Evolutionary conservation across 257 asterid species (phyloP).

Genomic region (Asclepias syriaca): DNA sequence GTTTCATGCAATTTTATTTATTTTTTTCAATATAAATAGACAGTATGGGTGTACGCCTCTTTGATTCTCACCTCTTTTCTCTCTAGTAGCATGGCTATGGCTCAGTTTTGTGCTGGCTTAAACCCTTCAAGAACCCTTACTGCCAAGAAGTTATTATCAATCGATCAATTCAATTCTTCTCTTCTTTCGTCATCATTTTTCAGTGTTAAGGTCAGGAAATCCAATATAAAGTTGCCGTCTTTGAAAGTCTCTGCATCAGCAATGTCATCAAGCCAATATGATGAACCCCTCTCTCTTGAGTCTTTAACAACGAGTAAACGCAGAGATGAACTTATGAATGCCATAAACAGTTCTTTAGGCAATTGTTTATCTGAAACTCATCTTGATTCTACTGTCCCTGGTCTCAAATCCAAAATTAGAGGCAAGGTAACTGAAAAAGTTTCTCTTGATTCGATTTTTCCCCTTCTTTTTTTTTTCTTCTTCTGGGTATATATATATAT

Average conservation of each 20-base stretch:
- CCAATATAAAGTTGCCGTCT: constrained; percentile 23
- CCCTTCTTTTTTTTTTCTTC: not conserved
- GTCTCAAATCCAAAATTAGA: constrained; percentile 63
- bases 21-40: too few species aligned
- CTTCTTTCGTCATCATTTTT: constrained; percentile 17
- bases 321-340: constrained; percentile 47
- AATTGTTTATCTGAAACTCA: constrained; percentile 79
- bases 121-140: constrained; percentile 42
- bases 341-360: constrained; percentile 44
- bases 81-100: constrained; percentile 1
- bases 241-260: constrained; percentile 37
- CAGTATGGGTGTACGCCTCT: too few species aligned
- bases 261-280: constrained; percentile 29
- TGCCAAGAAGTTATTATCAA: constrained; percentile 17
- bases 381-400: constrained; percentile 64
- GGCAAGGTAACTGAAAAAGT: constrained; percentile 59
- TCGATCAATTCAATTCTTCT: constrained; percentile 12
- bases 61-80: not conserved
- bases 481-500: not conserved
- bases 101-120: constrained; percentile 14
- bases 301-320: constrained; percentile 34
- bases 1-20: too few species aligned
- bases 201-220: constrained; percentile 17
- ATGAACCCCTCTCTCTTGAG: constrained; percentile 25
- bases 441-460: not conserved